Evolutionary conservation across 192 early-diverging fungal species (phyloP).

Genomic region (Phycomyces nitens): DNA sequence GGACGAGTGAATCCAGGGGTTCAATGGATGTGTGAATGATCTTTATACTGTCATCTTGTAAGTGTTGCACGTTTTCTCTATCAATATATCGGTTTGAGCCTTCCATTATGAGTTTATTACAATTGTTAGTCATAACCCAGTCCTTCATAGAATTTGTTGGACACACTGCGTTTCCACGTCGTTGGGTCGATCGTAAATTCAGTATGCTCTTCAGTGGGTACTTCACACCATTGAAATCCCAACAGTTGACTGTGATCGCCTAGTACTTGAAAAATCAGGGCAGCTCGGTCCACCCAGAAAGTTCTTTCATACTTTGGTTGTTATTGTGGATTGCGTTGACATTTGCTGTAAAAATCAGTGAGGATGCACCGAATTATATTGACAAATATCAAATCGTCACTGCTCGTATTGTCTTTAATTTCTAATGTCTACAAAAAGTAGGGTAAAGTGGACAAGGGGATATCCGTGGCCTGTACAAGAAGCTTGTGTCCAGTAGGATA

Average conservation of each 20-base stretch:
- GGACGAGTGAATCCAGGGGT: slow-evolving; percentile 4
- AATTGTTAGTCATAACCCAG: slow-evolving; percentile 1
- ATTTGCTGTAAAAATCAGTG: too few relatives aligned
- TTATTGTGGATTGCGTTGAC: background rate
- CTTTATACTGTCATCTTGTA: background rate
- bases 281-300: background rate
- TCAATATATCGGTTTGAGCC: background rate
- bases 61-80: slow-evolving; percentile 2
- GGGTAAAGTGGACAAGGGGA: too few relatives aligned
- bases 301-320: slow-evolving; percentile 1
- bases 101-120: slow-evolving; percentile 8
- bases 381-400: too few relatives aligned
- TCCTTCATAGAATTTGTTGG: slow-evolving; percentile 5
- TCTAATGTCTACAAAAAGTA: too few relatives aligned
- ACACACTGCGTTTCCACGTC: background rate
- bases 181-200: slow-evolving; percentile 5
- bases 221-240: slow-evolving; percentile 14
- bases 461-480: too few relatives aligned
- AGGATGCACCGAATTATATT: too few relatives aligned
- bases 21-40: slow-evolving; percentile 7
- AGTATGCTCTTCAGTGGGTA: slow-evolving; percentile 9
- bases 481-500: too few relatives aligned
- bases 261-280: background rate
- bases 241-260: slow-evolving; percentile 7
- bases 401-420: too few relatives aligned